These are phyloP conservation scores for Fonsecaea nubica DNA, from an alignment of 2,329 filamentous ascomycete species.

Conservation along the genomic window DNA sequence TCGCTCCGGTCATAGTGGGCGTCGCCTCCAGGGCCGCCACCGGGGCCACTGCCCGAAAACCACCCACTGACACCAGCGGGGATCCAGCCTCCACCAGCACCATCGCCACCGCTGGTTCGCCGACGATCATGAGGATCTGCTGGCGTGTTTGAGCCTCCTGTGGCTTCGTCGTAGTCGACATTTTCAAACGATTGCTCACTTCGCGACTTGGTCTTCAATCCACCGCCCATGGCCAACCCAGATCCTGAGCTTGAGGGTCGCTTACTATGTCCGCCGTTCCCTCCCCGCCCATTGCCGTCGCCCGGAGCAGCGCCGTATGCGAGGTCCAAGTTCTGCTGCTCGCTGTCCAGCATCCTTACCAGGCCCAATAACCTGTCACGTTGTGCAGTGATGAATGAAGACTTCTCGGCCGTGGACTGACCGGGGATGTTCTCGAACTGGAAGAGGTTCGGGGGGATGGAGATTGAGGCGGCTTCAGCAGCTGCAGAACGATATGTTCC, in stretches of 20 bases:
- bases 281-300: constrained; percentile 1
- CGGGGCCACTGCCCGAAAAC: constrained; percentile 30
- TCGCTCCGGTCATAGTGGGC: constrained; percentile 13
- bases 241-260: constrained; percentile 37
- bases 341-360: constrained; percentile 77
- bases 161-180: constrained; percentile 78
- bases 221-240: constrained; percentile 15
- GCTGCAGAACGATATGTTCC: constrained; percentile 24
- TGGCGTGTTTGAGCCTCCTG: constrained; percentile 41
- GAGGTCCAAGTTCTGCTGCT: constrained; percentile 68
- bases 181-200: constrained; percentile 91
- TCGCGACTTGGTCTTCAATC: constrained; percentile 66
- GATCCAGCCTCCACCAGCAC: constrained; percentile 27
- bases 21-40: constrained; percentile 23
- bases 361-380: constrained; percentile 77
- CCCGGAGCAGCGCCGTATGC: constrained; percentile 48
- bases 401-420: constrained; percentile 66
- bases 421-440: constrained; percentile 73
- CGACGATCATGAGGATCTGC: constrained; percentile 25
- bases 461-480: constrained; percentile 32
- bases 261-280: constrained; percentile 19
- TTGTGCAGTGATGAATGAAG: constrained; percentile 77
- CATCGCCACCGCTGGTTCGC: constrained; percentile 31
- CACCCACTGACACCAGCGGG: constrained; percentile 34
- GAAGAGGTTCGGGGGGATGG: constrained; percentile 64